Percentiles rank a stretch among this genome's conserved stretches.
phyloP scores from a whole-genome alignment of 2,329 filamentous ascomycete genomes.

The Colletotrichum noveboracense region DNA sequence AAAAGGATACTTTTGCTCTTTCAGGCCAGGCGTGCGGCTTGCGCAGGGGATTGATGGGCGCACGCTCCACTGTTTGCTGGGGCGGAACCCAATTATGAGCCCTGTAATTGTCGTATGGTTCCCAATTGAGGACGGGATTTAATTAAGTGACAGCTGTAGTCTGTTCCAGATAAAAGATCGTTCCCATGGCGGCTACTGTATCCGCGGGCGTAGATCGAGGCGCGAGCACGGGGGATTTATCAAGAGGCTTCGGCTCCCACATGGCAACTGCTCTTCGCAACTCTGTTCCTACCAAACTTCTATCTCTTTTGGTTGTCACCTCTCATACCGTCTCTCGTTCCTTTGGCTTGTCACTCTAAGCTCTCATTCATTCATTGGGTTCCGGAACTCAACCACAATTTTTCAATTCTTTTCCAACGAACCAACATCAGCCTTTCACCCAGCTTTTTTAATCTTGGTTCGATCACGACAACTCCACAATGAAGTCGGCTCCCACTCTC shows the following conservation, averaged over 20 bases:
- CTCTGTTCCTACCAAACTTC: background rate
- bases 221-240: background rate
- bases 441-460: background rate
- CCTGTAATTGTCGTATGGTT: background rate
- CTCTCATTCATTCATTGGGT: background rate
- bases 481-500: constrained; percentile 7
- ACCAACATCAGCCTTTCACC: background rate
- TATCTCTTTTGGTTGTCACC: background rate
- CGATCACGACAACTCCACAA: background rate
- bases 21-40: background rate
- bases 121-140: background rate
- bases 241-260: background rate
- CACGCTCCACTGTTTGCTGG: background rate
- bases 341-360: background rate
- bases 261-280: background rate
- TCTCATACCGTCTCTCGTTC: background rate
- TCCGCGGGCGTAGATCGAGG: background rate
- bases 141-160: constrained; percentile 5
- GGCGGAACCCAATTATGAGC: background rate
- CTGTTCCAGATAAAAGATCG: background rate
- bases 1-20: background rate
- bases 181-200: background rate
- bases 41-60: background rate
- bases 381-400: background rate
- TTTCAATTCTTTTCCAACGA: background rate